Percentiles rank a stretch among this genome's conserved stretches.
phyloP scores from a whole-genome alignment of 139 green algal genomes.

The Chlorella sp. region DNA sequence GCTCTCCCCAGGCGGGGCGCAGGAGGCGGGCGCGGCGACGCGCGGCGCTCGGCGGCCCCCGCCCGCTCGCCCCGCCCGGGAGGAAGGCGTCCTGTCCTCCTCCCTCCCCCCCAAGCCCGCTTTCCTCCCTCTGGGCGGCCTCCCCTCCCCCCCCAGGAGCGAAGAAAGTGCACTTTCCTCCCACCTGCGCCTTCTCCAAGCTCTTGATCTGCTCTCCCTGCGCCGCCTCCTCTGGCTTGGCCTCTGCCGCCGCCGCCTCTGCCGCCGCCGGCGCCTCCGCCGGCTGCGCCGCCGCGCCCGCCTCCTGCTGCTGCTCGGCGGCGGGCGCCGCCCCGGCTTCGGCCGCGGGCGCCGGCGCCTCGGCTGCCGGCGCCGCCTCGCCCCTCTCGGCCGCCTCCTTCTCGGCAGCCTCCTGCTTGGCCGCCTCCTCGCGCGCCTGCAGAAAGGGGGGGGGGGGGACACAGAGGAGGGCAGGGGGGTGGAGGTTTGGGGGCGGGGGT shows the following conservation, averaged over 20 bases:
- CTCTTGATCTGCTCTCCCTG: conserved; percentile 13
- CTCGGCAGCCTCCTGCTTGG: conserved; percentile 66
- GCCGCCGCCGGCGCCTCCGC: conserved; percentile 31
- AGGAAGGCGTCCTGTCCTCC: no score
- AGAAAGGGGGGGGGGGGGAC: not conserved
- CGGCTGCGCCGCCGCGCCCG: conserved; percentile 16
- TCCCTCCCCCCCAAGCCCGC: no score
- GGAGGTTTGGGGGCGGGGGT: not conserved
- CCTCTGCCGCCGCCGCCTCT: conserved; percentile 29
- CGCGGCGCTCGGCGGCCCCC: no score
- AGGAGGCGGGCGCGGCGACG: no score
- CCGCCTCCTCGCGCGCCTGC: conserved; percentile 46
- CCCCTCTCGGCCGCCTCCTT: conserved; percentile 26
- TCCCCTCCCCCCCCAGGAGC: no score
- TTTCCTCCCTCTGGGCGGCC: no score
- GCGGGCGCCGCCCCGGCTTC: conserved; percentile 6
- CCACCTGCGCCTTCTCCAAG: conserved; percentile 54
- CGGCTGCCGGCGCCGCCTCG: conserved; percentile 11
- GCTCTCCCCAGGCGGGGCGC: not conserved
- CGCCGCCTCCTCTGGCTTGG: conserved; percentile 17
- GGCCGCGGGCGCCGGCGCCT: conserved; percentile 20
- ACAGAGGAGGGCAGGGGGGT: not conserved
- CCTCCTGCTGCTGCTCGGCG: conserved; percentile 30
- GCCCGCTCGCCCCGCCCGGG: no score
- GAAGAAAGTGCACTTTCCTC: no score